Evolutionary conservation across 768 basidiomycete genomes (phyloP).

Genomic region (Pisolithus albus): DNA sequence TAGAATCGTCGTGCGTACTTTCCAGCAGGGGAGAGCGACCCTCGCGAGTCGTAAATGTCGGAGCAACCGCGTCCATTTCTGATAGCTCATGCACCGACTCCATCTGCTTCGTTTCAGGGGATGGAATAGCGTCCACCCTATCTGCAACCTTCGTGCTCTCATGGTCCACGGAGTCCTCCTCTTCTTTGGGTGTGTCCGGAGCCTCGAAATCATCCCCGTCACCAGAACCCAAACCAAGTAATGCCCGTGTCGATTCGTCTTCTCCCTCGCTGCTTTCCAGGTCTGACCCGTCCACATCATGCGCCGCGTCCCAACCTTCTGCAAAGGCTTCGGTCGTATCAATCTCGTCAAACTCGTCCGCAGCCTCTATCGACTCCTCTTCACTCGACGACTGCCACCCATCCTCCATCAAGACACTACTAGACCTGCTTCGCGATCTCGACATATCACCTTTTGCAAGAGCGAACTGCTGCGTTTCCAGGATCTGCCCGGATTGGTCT

Average conservation of each 20-base stretch:
- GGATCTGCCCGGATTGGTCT: constrained; percentile 78
- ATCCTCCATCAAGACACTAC: constrained; percentile 34
- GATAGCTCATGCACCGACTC: constrained; percentile 21
- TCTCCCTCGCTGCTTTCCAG: constrained; percentile 1
- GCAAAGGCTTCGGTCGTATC: constrained; percentile 1
- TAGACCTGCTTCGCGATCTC: constrained; percentile 50
- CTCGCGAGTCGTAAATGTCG: constrained; percentile 16
- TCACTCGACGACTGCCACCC: constrained; percentile 15
- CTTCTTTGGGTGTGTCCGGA: background rate
- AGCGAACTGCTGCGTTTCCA: constrained; percentile 78
- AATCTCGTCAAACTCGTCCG: constrained; percentile 35
- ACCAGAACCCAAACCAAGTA: constrained; percentile 13
- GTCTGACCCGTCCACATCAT: background rate
- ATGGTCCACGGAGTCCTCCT: background rate
- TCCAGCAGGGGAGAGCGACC: constrained; percentile 19
- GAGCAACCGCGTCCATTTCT: constrained; percentile 21
- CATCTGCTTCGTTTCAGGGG: constrained; percentile 9
- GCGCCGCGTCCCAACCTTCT: constrained; percentile 2
- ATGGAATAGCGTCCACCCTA: background rate
- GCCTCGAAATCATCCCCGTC: background rate
- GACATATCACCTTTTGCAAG: constrained; percentile 45
- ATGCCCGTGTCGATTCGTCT: constrained; percentile 19
- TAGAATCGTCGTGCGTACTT: constrained; percentile 18
- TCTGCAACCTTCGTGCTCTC: background rate
- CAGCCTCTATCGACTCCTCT: constrained; percentile 20